phyloP scores from a whole-genome alignment of 2,329 filamentous ascomycete genomes.

The Rhytidhysteron rufulum region DNA sequence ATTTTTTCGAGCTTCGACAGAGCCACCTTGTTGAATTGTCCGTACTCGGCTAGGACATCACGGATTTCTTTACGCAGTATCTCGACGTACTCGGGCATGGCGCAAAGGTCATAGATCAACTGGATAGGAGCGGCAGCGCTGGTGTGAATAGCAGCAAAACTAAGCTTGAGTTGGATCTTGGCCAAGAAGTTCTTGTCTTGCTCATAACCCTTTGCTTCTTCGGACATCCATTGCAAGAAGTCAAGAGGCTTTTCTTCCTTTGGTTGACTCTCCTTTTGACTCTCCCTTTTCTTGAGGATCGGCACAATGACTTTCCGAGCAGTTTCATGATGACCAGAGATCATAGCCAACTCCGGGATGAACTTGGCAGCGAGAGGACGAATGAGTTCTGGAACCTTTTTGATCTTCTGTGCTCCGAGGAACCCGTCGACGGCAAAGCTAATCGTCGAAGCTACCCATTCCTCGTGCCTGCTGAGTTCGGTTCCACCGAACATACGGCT shows the following conservation, averaged over 20 bases:
- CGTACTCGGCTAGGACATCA: background rate
- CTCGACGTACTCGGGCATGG: conserved; percentile 4
- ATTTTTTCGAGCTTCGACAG: background rate
- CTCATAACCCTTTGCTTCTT: background rate
- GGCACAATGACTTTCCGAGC: background rate
- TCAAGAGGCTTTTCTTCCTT: background rate
- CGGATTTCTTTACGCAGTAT: conserved; percentile 5
- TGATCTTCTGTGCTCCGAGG: background rate
- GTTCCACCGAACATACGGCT: background rate
- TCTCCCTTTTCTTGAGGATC: too few species aligned
- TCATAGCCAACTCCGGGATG: background rate
- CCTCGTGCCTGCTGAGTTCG: background rate
- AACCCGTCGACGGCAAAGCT: background rate
- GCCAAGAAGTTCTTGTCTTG: background rate
- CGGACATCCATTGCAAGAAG: background rate
- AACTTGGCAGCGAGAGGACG: background rate
- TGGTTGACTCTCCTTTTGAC: too few species aligned
- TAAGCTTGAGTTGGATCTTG: background rate
- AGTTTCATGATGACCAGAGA: background rate
- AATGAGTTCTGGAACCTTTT: background rate
- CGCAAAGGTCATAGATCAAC: conserved; percentile 7
- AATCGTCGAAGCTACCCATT: background rate
- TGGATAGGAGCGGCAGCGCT: conserved; percentile 10
- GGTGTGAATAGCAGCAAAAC: conserved; percentile 13
- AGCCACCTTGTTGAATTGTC: background rate